Evolutionary conservation across 2,329 filamentous ascomycete genomes (phyloP).

Genomic region (Ciborinia camelliae): DNA sequence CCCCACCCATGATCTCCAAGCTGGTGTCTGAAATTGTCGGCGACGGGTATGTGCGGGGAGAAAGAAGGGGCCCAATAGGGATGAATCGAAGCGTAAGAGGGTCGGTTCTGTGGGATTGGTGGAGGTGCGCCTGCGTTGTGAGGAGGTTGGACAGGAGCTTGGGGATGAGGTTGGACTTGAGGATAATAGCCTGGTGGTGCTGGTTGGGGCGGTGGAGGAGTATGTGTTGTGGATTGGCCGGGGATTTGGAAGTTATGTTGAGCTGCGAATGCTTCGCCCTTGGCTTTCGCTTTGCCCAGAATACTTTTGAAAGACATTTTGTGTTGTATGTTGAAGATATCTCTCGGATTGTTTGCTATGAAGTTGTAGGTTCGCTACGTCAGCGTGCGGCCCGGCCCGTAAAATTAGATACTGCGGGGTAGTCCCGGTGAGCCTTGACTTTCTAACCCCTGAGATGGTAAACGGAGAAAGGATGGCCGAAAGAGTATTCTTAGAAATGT

Average conservation of each 20-base stretch:
- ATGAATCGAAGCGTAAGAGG: conserved; percentile 17
- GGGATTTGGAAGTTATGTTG: conserved; percentile 22
- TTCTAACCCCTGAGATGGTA: background rate
- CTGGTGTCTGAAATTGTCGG: conserved; percentile 52
- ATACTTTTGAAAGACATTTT: conserved; percentile 29
- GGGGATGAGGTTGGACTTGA: background rate
- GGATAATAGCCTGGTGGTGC: conserved; percentile 13
- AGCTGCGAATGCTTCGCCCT: conserved; percentile 26
- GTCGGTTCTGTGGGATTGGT: conserved; percentile 16
- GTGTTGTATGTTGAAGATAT: background rate
- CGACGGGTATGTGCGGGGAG: conserved; percentile 45
- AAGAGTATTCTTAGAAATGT: too few relatives aligned
- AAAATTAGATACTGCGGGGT: background rate
- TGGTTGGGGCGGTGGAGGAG: conserved; percentile 7
- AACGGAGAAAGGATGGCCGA: too few relatives aligned
- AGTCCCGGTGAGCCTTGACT: background rate
- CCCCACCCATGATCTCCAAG: conserved; percentile 59
- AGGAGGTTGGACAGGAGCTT: conserved; percentile 13
- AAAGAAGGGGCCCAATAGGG: conserved; percentile 54
- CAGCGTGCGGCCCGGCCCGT: background rate
- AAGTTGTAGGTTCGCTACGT: background rate
- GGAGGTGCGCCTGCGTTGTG: conserved; percentile 7
- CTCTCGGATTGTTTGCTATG: background rate
- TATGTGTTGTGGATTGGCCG: conserved; percentile 12
- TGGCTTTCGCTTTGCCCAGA: conserved; percentile 30